Conservation (phyloP, 2,329 filamentous ascomycete genomes). For the Nemania diffusa region DNA sequence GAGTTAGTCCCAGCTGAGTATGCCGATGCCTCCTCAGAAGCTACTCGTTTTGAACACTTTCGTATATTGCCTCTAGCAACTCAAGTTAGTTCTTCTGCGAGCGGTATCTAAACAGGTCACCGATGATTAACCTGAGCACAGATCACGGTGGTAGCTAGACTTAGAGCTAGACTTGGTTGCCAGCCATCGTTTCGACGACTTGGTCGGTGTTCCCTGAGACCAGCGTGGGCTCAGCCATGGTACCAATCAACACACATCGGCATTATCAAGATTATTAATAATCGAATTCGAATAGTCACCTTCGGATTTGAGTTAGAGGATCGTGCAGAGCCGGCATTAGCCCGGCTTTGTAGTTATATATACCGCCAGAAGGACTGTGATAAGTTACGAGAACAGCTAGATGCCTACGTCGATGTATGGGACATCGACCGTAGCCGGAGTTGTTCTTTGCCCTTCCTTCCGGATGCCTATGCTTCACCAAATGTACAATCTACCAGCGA, state of each 20-base stretch:
- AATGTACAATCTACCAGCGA: too few species aligned
- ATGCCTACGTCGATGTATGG: too few species aligned
- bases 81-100: constrained; percentile 1
- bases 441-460: too few species aligned
- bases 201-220: not conserved
- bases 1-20: not conserved
- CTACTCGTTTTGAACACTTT: too few species aligned
- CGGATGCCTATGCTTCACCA: too few species aligned
- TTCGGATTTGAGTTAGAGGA: not conserved
- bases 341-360: too few species aligned
- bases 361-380: too few species aligned
- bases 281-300: not conserved
- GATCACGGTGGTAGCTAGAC: not conserved
- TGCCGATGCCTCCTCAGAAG: too few species aligned
- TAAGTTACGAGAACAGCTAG: too few species aligned
- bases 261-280: not conserved
- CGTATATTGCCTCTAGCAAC: not conserved
- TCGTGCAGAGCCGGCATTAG: too few species aligned
- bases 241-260: not conserved
- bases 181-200: not conserved
- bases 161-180: too few species aligned
- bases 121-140: not conserved
- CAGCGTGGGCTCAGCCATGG: not conserved
- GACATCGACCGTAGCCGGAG: too few species aligned
- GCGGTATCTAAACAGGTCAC: not conserved